These are phyloP conservation scores for Daldinia decipiens DNA, from an alignment of 495 filamentous ascomycete genomes.

Conservation along the genomic window DNA sequence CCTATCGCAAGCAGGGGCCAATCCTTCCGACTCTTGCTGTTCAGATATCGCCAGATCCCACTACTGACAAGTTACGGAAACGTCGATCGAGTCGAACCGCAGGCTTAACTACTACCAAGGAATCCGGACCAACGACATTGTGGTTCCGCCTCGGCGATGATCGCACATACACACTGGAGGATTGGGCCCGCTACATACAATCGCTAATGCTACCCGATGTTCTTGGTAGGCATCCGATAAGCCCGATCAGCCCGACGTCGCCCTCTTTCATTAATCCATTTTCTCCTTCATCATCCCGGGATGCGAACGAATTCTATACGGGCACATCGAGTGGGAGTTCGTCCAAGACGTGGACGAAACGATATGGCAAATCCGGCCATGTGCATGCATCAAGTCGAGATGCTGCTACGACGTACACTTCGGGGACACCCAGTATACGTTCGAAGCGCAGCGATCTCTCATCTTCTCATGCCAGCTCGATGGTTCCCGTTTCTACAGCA, in stretches of 20 bases:
- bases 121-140: constrained; percentile 53
- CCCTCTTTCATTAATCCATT: constrained; percentile 60
- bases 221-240: constrained; percentile 50
- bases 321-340: constrained; percentile 48
- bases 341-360: constrained; percentile 40
- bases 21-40: constrained; percentile 61
- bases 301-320: constrained; percentile 48
- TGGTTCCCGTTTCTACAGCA: constrained; percentile 51
- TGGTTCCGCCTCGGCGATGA: constrained; percentile 57
- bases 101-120: constrained; percentile 57
- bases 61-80: constrained; percentile 63
- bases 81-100: constrained; percentile 65
- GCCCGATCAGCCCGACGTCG: constrained; percentile 55
- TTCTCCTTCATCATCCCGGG: constrained; percentile 47
- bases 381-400: constrained; percentile 52
- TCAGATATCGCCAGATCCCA: constrained; percentile 61
- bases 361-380: constrained; percentile 49
- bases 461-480: constrained; percentile 59
- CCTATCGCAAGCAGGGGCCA: constrained; percentile 65
- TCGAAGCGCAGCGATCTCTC: constrained; percentile 65
- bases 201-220: constrained; percentile 52
- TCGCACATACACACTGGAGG: constrained; percentile 51
- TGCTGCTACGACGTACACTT: constrained; percentile 51
- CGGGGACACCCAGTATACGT: constrained; percentile 62
- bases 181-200: constrained; percentile 60